Percentiles rank a stretch among this genome's conserved stretches.
Conservation (phyloP, 2,329 filamentous ascomycete species). For the Sordariomycetes sp. region DNA sequence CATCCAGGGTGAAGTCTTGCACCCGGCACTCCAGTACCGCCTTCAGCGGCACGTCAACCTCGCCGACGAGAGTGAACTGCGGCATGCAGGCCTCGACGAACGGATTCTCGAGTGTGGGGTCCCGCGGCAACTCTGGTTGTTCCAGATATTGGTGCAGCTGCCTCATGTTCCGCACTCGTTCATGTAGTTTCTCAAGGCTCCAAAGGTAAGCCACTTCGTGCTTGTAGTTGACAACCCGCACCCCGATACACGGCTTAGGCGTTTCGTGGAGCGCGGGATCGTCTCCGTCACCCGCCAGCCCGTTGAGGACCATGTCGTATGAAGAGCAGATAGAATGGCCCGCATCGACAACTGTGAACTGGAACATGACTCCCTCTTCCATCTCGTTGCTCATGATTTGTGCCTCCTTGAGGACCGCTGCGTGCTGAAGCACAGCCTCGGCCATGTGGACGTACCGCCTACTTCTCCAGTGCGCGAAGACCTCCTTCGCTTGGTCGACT, state of each 20-base stretch:
- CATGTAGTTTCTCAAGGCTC: constrained; percentile 86
- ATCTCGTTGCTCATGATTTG: constrained; percentile 97
- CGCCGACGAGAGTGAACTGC: constrained; percentile 82
- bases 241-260: constrained; percentile 78
- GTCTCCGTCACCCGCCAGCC: constrained; percentile 71
- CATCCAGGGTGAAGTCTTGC: constrained; percentile 85
- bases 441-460: constrained; percentile 89
- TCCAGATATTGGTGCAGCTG: constrained; percentile 96
- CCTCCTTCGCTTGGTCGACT: constrained; percentile 52
- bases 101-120: constrained; percentile 84
- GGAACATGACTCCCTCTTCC: constrained; percentile 84
- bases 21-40: constrained; percentile 92
- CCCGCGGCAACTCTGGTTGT: constrained; percentile 85
- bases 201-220: constrained; percentile 78
- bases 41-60: constrained; percentile 81
- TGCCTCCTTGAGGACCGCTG: constrained; percentile 80
- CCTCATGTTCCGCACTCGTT: constrained; percentile 81
- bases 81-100: constrained; percentile 88
- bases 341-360: constrained; percentile 82
- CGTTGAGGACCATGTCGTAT: constrained; percentile 92
- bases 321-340: constrained; percentile 85
- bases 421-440: constrained; percentile 79
- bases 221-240: constrained; percentile 85
- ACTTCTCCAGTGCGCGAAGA: constrained; percentile 64
- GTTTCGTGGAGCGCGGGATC: constrained; percentile 70